Percentiles rank a stretch among this genome's conserved stretches.
These are phyloP conservation scores for Aspergillus funiculosus DNA, from an alignment of 495 filamentous ascomycete species.

Conservation along the genomic window DNA sequence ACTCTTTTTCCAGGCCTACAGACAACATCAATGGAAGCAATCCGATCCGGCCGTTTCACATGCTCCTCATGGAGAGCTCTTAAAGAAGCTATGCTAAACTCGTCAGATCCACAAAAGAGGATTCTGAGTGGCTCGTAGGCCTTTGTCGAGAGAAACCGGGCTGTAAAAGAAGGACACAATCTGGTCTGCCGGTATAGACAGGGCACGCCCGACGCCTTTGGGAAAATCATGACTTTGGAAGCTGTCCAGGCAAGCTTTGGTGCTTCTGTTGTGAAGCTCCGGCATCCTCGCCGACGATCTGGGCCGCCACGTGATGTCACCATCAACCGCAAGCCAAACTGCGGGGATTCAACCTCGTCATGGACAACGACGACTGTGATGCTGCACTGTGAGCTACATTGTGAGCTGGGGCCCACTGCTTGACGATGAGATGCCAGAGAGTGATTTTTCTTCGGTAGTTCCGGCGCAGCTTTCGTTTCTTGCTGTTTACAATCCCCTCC, in stretches of 20 bases:
- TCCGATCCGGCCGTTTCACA: constrained; percentile 44
- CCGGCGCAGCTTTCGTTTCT: constrained; percentile 85
- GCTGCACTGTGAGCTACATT: constrained; percentile 7
- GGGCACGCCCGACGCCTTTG: constrained; percentile 18
- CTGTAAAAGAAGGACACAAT: constrained; percentile 9
- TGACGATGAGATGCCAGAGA: constrained; percentile 39
- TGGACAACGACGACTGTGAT: not conserved
- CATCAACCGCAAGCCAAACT: constrained; percentile 15
- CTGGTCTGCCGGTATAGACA: constrained; percentile 19
- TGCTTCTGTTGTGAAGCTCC: constrained; percentile 14
- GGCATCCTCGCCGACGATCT: constrained; percentile 11
- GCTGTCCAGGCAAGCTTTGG: not conserved
- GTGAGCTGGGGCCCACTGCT: constrained; percentile 14
- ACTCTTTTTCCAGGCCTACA: constrained; percentile 68
- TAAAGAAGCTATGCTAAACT: constrained; percentile 80
- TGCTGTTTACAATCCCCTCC: constrained; percentile 86
- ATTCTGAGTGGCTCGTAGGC: constrained; percentile 67
- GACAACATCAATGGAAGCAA: constrained; percentile 83
- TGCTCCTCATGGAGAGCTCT: constrained; percentile 61
- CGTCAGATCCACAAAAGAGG: constrained; percentile 91
- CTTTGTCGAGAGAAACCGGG: constrained; percentile 30
- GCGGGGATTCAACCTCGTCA: not conserved
- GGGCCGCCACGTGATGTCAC: constrained; percentile 40
- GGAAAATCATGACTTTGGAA: constrained; percentile 22
- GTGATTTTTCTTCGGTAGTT: constrained; percentile 40